Conservation (phyloP, 1,139 yeast species). For the Blastobotrys persicus region DNA sequence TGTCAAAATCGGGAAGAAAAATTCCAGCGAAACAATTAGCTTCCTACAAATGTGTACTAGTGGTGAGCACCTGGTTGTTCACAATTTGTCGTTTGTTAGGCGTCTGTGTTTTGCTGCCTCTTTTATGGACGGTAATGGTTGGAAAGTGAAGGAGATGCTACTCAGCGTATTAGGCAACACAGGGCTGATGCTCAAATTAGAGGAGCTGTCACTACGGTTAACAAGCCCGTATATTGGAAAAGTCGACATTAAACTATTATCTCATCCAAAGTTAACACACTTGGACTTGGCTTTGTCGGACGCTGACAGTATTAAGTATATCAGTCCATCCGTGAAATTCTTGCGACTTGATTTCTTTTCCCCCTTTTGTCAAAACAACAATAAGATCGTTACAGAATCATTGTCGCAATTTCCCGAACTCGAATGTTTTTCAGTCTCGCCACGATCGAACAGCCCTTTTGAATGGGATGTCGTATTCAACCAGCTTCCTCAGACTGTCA, state of each 20-base stretch:
- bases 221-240: not conserved
- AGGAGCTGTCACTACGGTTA: not conserved
- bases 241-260: not conserved
- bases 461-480: not conserved
- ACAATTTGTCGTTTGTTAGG: not conserved
- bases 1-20: not conserved
- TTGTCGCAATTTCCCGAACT: not conserved
- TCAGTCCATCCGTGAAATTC: not conserved
- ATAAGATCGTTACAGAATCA: not conserved
- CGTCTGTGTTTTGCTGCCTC: not conserved
- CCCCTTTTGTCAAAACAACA: not conserved
- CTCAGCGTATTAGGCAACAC: not conserved
- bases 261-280: not conserved
- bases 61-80: not conserved
- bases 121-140: not conserved
- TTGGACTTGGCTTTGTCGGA: not conserved
- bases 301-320: not conserved
- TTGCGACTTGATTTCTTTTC: not conserved
- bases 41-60: not conserved
- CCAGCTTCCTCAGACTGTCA: not conserved
- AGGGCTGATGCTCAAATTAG: not conserved
- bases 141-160: not conserved
- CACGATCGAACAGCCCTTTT: not conserved
- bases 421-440: not conserved
- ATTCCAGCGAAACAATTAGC: not conserved